Conservation (phyloP, 1,284 basidiomycete species). For the Ceratobasidium sp. region DNA sequence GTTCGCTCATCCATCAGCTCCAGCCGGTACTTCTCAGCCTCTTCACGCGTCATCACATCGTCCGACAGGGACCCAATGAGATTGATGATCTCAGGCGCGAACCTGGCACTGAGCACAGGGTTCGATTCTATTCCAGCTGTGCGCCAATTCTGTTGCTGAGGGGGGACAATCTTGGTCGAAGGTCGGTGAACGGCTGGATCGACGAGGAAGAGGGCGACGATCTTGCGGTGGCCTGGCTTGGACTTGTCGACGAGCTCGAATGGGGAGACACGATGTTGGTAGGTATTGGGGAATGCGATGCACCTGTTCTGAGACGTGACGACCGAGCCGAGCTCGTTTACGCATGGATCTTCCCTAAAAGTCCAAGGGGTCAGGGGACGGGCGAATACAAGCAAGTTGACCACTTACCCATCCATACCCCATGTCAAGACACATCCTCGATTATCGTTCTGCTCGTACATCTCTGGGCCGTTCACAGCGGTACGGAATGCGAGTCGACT, state of each 20-base stretch:
- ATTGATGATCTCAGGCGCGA: constrained; percentile 6
- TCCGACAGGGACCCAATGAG: neutral
- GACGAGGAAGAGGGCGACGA: constrained; percentile 50
- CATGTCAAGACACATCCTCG: constrained; percentile 16
- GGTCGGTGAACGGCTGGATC: constrained; percentile 45
- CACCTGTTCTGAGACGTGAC: constrained; percentile 48
- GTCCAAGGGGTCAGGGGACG: neutral
- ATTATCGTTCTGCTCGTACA: constrained; percentile 3
- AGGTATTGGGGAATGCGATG: constrained; percentile 62
- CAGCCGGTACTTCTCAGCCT: constrained; percentile 2
- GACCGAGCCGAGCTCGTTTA: constrained; percentile 44
- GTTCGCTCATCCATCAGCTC: constrained; percentile 21
- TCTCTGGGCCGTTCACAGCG: constrained; percentile 48
- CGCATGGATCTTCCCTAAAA: neutral
- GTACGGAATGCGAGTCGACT: constrained; percentile 55
- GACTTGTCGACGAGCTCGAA: constrained; percentile 47
- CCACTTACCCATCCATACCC: constrained; percentile 24
- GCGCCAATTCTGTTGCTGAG: constrained; percentile 47
- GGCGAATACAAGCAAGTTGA: neutral
- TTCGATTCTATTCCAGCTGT: constrained; percentile 35
- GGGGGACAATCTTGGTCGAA: constrained; percentile 42
- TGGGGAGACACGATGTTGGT: constrained; percentile 51
- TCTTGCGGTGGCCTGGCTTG: constrained; percentile 49
- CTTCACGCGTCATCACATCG: neutral
- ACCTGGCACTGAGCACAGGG: neutral